Conservation (phyloP, 257 asterid species). For the Primulina eburnea region DNA sequence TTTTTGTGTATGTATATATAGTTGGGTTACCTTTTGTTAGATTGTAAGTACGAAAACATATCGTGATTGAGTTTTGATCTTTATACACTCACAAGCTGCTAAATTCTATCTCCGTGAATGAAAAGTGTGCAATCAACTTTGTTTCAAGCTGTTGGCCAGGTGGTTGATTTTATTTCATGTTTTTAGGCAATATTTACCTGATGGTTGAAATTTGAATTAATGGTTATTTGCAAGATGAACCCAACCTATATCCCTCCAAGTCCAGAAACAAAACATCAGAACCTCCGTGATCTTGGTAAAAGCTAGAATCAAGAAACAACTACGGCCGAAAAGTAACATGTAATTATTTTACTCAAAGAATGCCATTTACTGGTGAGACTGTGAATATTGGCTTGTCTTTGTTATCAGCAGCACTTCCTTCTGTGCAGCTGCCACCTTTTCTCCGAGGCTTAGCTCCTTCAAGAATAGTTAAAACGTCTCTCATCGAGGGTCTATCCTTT, state of each 20-base stretch:
- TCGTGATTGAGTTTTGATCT: conserved; percentile 24
- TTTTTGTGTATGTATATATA: conserved; percentile 21
- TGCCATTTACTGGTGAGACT: conserved; percentile 38
- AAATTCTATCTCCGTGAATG: conserved; percentile 24
- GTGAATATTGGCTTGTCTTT: conserved; percentile 42
- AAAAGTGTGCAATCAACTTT: conserved; percentile 28
- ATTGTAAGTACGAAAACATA: conserved; percentile 37
- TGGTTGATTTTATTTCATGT: background rate
- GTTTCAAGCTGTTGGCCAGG: background rate
- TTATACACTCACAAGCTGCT: conserved; percentile 21
- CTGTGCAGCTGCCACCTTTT: conserved; percentile 36
- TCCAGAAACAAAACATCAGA: conserved; percentile 2
- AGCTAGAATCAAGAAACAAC: conserved; percentile 3
- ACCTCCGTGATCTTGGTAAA: background rate
- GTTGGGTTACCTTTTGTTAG: conserved; percentile 13
- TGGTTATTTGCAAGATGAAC: conserved; percentile 5
- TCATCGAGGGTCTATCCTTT: conserved; percentile 54
- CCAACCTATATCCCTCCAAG: background rate
- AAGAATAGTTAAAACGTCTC: conserved; percentile 52
- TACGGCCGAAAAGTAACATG: conserved; percentile 8
- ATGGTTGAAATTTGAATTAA: background rate
- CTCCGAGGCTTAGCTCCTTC: conserved; percentile 59
- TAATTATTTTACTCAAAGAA: conserved; percentile 21
- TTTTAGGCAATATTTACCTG: background rate
- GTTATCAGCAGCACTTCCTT: conserved; percentile 19